Base-by-base conservation (phyloP, 225 moss, liverwort and hornwort genomes). In the Lunularia cruciata region DNA sequence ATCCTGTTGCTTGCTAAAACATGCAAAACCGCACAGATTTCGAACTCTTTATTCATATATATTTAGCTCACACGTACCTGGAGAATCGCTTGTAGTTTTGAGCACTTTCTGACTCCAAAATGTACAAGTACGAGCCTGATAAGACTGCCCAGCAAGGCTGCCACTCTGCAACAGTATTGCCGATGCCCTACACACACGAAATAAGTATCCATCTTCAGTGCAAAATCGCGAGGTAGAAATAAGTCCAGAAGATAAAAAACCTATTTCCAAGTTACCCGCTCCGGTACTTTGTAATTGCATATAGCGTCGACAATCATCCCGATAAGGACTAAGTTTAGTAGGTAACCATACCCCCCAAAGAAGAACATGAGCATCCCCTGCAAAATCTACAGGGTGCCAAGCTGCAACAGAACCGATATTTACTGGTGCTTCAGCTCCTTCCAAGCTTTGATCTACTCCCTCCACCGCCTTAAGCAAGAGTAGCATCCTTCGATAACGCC, bases 91-190 rank as follows among this genome's bases (percentile, higher is more conserved):
- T 89, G 79, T 96, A 96, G 61, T 77, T 85, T 51, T 77, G 83
- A 33, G 89, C 83, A 82, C 73, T 83, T 83, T 96, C 95, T 62
- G 87, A 82, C 60, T 96, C 95, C 72, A 96, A 74, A 68, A 96
- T 86, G 75, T 96, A 96, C 64, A 96, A 75, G 75, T 90, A 96
- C 33, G 95, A 84, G 22, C 95, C 92, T 65, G 90, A 78, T 75
- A 96, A 88, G 39, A 87, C 80, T 65, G 86, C 92, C 88, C 90
- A 87, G 76, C 95, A 92, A 52, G 88, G 82, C 63, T 96, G 95
- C 95, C 95, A 96, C 75, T 92, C 89, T 28, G 95, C 95, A 67
- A 92, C 89, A 57, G 89, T 92, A 65, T 90, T 89, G 43, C 95
- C 95, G 73, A 96, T 88, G 60, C 95, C 95, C 95, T 95, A 83